Percentiles rank a stretch among this genome's conserved stretches.
Conservation (phyloP, 495 filamentous ascomycete genomes). For the Aspergillus homomorphus region DNA sequence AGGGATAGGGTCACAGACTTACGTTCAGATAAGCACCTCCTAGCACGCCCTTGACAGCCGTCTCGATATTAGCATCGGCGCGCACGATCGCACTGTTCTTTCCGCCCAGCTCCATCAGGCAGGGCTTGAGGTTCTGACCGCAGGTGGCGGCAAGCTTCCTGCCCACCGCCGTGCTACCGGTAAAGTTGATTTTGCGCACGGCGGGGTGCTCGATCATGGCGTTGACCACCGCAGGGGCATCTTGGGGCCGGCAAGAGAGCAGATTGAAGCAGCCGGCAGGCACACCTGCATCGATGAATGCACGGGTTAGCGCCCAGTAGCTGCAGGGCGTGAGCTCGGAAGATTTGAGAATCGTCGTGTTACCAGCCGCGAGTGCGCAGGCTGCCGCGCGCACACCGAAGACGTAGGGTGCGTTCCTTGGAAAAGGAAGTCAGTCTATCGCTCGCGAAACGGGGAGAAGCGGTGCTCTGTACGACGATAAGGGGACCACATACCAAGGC, state of each 20-base stretch:
- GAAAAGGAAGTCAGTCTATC: not conserved
- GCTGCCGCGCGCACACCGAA: constrained; percentile 64
- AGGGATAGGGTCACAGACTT: constrained; percentile 18
- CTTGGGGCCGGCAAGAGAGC: constrained; percentile 47
- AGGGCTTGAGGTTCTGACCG: constrained; percentile 54
- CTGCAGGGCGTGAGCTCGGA: constrained; percentile 70
- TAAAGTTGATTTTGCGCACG: constrained; percentile 62
- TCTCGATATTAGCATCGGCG: constrained; percentile 53
- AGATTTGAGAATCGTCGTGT: constrained; percentile 71
- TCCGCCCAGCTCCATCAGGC: constrained; percentile 60
- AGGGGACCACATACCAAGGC: constrained; percentile 59
- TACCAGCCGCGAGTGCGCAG: constrained; percentile 78
- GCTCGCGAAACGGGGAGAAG: not conserved
- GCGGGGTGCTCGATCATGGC: constrained; percentile 54
- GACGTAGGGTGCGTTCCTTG: constrained; percentile 63
- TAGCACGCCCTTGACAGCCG: constrained; percentile 48
- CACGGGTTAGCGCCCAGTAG: constrained; percentile 65
- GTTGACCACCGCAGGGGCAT: constrained; percentile 54
- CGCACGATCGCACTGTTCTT: constrained; percentile 60
- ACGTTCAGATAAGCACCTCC: constrained; percentile 50
- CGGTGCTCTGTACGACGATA: not conserved
- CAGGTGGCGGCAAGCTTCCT: constrained; percentile 53
- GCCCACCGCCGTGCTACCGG: constrained; percentile 55
- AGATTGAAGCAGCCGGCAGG: constrained; percentile 55
- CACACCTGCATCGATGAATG: constrained; percentile 70